Evolutionary conservation across 306 rosid species (phyloP).

Genomic region (Phaseolus lunatus): DNA sequence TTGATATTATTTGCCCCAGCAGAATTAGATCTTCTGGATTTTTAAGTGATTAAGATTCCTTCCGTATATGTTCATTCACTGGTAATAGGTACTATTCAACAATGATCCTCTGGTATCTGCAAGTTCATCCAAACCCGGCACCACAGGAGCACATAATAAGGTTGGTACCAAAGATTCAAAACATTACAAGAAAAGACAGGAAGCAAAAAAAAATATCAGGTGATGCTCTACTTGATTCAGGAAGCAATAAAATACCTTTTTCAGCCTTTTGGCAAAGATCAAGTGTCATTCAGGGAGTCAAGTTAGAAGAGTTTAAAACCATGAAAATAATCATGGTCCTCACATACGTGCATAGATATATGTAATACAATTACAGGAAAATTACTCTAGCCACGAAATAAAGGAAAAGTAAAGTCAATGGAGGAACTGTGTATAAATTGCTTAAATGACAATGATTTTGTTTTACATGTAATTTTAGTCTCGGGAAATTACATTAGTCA

Average conservation of each 20-base stretch:
- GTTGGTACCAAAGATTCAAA: conserved; percentile 1
- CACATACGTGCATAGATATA: not conserved
- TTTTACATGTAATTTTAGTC: conserved; percentile 34
- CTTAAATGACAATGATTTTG: not conserved
- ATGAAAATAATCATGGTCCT: not conserved
- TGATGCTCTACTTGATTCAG: not conserved
- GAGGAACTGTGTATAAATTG: conserved; percentile 2
- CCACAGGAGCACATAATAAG: not conserved
- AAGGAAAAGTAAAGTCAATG: not conserved
- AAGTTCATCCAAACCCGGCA: not conserved
- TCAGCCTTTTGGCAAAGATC: too few relatives aligned
- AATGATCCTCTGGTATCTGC: conserved; percentile 21
- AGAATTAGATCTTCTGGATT: not conserved
- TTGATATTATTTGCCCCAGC: not conserved
- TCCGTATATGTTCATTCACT: not conserved
- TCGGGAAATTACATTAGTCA: not conserved
- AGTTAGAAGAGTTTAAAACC: conserved; percentile 11
- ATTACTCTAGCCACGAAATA: not conserved
- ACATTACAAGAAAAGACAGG: conserved; percentile 15
- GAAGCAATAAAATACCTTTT: too few relatives aligned
- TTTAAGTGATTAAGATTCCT: conserved; percentile 10
- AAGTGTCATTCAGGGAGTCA: not conserved
- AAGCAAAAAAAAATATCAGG: not conserved
- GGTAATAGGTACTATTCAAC: not conserved
- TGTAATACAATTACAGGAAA: not conserved